Base-by-base conservation (phyloP, 176 grass and related monocot species). In the Carex kokanica region DNA sequence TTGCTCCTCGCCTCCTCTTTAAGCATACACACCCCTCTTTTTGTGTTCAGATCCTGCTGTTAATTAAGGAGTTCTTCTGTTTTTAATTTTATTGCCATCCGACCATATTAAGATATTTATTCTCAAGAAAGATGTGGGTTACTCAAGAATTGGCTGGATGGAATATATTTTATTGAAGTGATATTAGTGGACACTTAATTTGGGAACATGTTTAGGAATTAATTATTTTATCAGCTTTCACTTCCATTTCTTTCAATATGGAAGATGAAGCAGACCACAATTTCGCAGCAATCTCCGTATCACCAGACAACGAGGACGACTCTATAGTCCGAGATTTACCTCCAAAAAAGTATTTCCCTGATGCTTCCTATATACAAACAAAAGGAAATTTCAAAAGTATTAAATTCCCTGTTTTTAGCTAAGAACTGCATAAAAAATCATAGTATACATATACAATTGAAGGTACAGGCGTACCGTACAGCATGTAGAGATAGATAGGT, bases 341-440 rank as follows among this genome's bases (percentile, higher is more conserved):
- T n/a, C 92, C 96, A 88, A 95, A 98, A 62, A 93, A 98, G 83
- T 91, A 95, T 59, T 86, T 89, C 16, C 93, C 93, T 56, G 93
- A 99, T 74, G 83, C 83, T 69, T 95, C 96, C 96, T 99, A 49
- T 62, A 63, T 32, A 86, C 38, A 84, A 24, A 7, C 9, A 8
- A 64, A 13, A 74, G 3, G 52, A 62, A 74, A 77, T 40, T 5
- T 40, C 25, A 78, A 57, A 65, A 59, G 38, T 60, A 38, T 27
- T 29, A 5, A 45, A 68, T 83, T 31, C 21, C 41, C 5, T 53
- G 20, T 6, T 65, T 3, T 45, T 52, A 29, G 63, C 21, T 34
- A 18, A 27, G 41, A 10, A 47, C 29, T 14, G 20, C 64, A 70
- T 11, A n/a, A 1, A 17, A 80, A 80, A 40, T 34, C 70, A 20